Conservation (phyloP, 73 alveolate species). For the Paraurostyla sp. region DNA sequence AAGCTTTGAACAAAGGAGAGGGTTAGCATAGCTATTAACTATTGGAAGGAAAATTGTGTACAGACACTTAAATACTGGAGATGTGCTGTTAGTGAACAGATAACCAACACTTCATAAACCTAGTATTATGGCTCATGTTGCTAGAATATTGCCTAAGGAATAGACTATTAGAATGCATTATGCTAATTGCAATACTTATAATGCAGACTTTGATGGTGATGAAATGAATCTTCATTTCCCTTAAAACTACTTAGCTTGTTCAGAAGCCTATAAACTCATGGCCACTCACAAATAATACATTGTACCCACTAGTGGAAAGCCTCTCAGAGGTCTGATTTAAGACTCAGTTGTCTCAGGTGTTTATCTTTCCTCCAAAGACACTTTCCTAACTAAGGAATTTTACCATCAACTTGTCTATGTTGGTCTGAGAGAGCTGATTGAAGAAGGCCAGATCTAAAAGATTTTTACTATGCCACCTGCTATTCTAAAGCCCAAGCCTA, state of each 20-base stretch:
- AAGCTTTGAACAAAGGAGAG: slow-evolving; percentile 86
- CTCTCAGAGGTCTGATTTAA: slow-evolving; percentile 98
- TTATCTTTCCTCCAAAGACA: slow-evolving; percentile 95
- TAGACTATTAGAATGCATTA: slow-evolving; percentile 99
- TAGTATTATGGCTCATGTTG: slow-evolving; percentile 94
- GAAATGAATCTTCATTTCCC: slow-evolving; percentile 99
- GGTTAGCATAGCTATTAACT: slow-evolving; percentile 88
- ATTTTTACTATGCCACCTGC: slow-evolving; percentile 93
- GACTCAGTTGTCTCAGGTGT: slow-evolving; percentile 98
- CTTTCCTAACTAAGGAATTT: slow-evolving; percentile 91
- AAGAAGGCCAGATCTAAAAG: slow-evolving; percentile 78
- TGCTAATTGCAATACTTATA: slow-evolving; percentile 99
- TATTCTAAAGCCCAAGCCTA: slow-evolving; percentile 90
- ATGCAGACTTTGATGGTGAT: slow-evolving; percentile 99
- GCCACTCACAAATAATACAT: slow-evolving; percentile 95
- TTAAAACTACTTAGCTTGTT: slow-evolving; percentile 91
- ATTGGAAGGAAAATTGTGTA: slow-evolving; percentile 90
- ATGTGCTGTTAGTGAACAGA: slow-evolving; percentile 95
- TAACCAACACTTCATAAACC: slow-evolving; percentile 99
- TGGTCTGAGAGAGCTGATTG: slow-evolving; percentile 89
- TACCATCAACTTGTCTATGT: slow-evolving; percentile 93
- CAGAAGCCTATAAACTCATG: slow-evolving; percentile 92
- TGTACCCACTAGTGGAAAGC: slow-evolving; percentile 99
- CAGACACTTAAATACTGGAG: slow-evolving; percentile 97
- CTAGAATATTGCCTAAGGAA: slow-evolving; percentile 96